phyloP scores from a whole-genome alignment of 495 filamentous ascomycete species.

The Copromyces sp. region DNA sequence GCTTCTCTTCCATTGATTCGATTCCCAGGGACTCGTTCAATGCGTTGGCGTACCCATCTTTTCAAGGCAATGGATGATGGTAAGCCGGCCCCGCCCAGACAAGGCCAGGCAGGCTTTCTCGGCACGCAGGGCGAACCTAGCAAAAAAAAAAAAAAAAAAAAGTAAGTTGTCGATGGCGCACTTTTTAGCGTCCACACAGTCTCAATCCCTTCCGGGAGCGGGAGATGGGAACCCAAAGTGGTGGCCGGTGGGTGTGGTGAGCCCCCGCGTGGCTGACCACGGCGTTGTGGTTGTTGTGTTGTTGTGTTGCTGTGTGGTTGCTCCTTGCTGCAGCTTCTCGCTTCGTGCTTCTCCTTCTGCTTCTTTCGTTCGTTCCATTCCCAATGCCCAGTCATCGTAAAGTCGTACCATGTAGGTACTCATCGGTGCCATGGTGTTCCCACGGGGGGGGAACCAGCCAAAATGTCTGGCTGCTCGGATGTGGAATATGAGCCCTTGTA shows the following conservation, averaged over 20 bases:
- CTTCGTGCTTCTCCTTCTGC: not conserved
- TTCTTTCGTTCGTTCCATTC: not conserved
- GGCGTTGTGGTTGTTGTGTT: not conserved
- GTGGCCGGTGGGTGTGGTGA: not conserved
- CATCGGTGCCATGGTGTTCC: not conserved
- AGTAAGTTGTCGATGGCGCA: no score
- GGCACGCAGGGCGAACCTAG: no score
- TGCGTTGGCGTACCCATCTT: not conserved
- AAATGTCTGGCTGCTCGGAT: not conserved
- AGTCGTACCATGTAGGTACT: not conserved
- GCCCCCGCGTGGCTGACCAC: not conserved
- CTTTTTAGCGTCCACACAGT: not conserved
- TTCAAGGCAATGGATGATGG: not conserved
- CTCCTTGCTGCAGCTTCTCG: not conserved
- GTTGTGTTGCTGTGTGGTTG: not conserved
- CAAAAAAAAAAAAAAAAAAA: no score
- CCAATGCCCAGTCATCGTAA: not conserved
- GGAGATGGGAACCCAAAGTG: not conserved
- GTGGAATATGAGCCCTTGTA: not conserved
- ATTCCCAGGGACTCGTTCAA: not conserved
- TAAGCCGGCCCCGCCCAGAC: no score
- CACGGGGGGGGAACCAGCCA: not conserved
- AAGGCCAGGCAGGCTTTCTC: no score
- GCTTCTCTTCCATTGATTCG: not conserved
- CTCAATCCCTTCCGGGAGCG: not conserved